Evolutionary conservation across 805 yeast species (phyloP), one percentile per base, ranked within the genome.

Genomic region (Yarrowia yakushimensis): DNA sequence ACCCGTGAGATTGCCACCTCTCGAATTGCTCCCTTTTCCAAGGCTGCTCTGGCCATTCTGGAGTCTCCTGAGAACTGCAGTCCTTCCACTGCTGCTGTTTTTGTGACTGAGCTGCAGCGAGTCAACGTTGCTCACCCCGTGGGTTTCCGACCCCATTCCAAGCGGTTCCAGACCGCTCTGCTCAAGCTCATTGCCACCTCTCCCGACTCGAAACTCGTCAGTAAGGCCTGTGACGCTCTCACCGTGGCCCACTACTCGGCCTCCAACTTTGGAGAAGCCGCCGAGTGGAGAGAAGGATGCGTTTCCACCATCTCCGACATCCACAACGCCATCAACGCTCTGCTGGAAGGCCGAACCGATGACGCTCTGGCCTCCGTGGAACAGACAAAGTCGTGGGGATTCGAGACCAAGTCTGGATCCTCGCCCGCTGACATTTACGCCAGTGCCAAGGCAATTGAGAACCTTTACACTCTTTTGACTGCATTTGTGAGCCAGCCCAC

Each of bases 1-100:
- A 86, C 93, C 2, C 82, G 97, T 71, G 97, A 91, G 70, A 77
- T 87, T 9, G 79, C 90, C 63, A 88, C 96, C 1, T 96, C 97
- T 8, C 85, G 85, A 67, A 76, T 93, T 63, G 83, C 88, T 10
- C 77, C 79, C 1, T 82, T 87, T 43, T 82, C 90, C 34, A 72
- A 69, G 52, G 61, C 80, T 6, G 77, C 85, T 57, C 69, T 90
- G 62, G 83, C 79, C 4, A 77, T 80, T 2, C 66, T 74, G 33
- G 68, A 78, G 12, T 71, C 79, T 34, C 69, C 78, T 28, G 76
- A 78, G 9, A 73, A 74, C 18, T 76, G 77, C 18, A 72, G 73
- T 55, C 69, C 75, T 75, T 67, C 61, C 68, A 46, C 69, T 20
- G 64, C 67, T 70, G 25, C 70, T 77, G 25, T 69, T 82, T 30